Conservation (phyloP, 495 filamentous ascomycete species). For the Penicillium simplicissimum region DNA sequence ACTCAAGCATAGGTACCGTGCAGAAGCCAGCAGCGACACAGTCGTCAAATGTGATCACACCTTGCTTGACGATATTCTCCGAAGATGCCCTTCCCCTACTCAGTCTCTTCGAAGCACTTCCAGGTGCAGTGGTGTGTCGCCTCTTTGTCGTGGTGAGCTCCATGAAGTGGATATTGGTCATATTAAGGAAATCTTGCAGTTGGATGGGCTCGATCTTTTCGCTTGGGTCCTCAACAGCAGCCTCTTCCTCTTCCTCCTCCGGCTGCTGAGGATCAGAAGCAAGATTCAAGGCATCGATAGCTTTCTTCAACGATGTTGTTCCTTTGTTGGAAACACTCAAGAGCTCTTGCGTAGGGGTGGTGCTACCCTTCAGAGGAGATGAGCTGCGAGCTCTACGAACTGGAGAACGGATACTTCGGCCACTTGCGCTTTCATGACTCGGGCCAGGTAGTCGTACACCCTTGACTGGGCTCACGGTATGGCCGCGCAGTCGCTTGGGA, state of each 20-base stretch:
- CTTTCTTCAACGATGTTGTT: constrained; percentile 30
- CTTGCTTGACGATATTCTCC: constrained; percentile 47
- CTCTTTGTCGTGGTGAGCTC: constrained; percentile 91
- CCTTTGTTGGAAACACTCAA: constrained; percentile 17
- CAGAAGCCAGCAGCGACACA: constrained; percentile 88
- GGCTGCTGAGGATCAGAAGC: constrained; percentile 26
- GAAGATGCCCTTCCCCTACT: constrained; percentile 33
- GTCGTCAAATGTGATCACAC: constrained; percentile 59
- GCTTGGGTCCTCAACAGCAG: constrained; percentile 19
- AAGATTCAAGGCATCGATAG: constrained; percentile 26
- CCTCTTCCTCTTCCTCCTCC: constrained; percentile 21
- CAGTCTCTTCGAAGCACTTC: constrained; percentile 43
- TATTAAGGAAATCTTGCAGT: constrained; percentile 87
- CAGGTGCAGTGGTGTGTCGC: constrained; percentile 75
- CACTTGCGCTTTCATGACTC: constrained; percentile 62
- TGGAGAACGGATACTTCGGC: constrained; percentile 56
- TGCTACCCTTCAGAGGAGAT: constrained; percentile 38
- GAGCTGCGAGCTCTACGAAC: constrained; percentile 33
- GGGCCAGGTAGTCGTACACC: constrained; percentile 67
- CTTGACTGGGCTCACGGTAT: constrained; percentile 75
- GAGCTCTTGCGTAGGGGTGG: constrained; percentile 37
- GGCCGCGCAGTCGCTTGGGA: constrained; percentile 69
- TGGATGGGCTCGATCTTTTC: constrained; percentile 69
- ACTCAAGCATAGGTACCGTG: constrained; percentile 86
- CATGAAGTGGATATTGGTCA: constrained; percentile 97